Evolutionary conservation across 2,329 filamentous ascomycete genomes (phyloP).

Genomic region (Scytalidium sp.): DNA sequence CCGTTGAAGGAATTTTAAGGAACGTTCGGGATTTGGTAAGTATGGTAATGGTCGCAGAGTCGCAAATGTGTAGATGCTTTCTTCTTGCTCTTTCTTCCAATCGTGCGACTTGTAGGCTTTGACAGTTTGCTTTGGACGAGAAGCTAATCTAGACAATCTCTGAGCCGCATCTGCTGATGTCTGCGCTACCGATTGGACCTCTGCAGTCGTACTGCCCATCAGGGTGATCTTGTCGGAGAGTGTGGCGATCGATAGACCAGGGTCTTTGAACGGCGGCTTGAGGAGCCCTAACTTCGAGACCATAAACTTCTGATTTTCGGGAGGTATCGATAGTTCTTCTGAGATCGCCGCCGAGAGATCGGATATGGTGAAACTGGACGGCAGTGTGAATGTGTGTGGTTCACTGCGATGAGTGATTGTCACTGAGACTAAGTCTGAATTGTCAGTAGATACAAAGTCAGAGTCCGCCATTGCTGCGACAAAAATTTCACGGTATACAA

Average conservation of each 20-base stretch:
- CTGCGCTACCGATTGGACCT: slow-evolving; percentile 52
- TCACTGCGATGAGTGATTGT: slow-evolving; percentile 44
- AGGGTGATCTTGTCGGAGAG: slow-evolving; percentile 58
- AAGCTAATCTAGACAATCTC: slow-evolving; percentile 36
- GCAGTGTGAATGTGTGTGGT: slow-evolving; percentile 41
- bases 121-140: slow-evolving; percentile 31
- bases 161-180: slow-evolving; percentile 47
- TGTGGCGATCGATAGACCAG: slow-evolving; percentile 42
- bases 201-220: slow-evolving; percentile 60
- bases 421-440: slow-evolving; percentile 36
- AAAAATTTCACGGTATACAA: neutral
- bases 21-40: slow-evolving; percentile 72
- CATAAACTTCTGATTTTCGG: slow-evolving; percentile 66
- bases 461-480: slow-evolving; percentile 9
- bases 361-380: slow-evolving; percentile 43
- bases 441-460: slow-evolving; percentile 16
- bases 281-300: slow-evolving; percentile 63
- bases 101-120: slow-evolving; percentile 39
- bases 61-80: slow-evolving; percentile 76
- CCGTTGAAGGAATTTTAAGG: slow-evolving; percentile 68
- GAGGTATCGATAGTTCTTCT: slow-evolving; percentile 54
- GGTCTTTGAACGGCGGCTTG: slow-evolving; percentile 61
- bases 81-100: slow-evolving; percentile 38
- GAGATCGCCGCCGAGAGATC: slow-evolving; percentile 61
- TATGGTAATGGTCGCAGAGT: slow-evolving; percentile 71